Evolutionary conservation across 331 rosid species (phyloP).

Genomic region (Stylosanthes scabra): DNA sequence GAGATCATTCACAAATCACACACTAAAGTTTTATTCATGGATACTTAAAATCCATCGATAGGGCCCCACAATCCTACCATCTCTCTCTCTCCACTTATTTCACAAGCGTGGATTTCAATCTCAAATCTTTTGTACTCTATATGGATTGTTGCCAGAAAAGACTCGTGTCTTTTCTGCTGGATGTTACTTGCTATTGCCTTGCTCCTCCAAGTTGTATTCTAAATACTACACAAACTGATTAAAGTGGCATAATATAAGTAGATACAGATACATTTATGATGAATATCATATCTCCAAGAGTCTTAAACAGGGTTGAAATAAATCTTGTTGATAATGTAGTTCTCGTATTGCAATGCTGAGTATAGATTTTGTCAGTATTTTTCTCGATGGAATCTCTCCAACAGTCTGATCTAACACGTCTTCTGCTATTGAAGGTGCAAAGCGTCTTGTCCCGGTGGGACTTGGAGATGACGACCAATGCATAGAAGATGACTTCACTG

Average conservation of each 20-base stretch:
- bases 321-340: slow-evolving; percentile 23
- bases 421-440: slow-evolving; percentile 66
- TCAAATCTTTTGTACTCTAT: not conserved
- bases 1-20: not conserved
- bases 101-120: slow-evolving; percentile 10
- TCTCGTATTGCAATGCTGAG: slow-evolving; percentile 2
- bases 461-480: slow-evolving; percentile 99
- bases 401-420: slow-evolving; percentile 24
- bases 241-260: not conserved
- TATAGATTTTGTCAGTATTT: slow-evolving; percentile 7
- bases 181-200: slow-evolving; percentile 20
- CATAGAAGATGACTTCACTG: slow-evolving; percentile 97
- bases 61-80: slow-evolving; percentile 9
- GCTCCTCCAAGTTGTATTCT: slow-evolving; percentile 14
- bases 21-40: not conserved
- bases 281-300: slow-evolving; percentile 2
- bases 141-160: not conserved
- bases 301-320: slow-evolving; percentile 4
- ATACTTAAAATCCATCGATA: not conserved
- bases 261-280: not conserved
- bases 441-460: slow-evolving; percentile 84
- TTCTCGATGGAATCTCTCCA: not conserved
- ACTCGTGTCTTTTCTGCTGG: not conserved
- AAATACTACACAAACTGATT: not conserved
- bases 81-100: not conserved